Evolutionary conservation across 768 basidiomycete species (phyloP), one percentile per base, ranked within the genome.

Genomic region (Mycena vulgaris): DNA sequence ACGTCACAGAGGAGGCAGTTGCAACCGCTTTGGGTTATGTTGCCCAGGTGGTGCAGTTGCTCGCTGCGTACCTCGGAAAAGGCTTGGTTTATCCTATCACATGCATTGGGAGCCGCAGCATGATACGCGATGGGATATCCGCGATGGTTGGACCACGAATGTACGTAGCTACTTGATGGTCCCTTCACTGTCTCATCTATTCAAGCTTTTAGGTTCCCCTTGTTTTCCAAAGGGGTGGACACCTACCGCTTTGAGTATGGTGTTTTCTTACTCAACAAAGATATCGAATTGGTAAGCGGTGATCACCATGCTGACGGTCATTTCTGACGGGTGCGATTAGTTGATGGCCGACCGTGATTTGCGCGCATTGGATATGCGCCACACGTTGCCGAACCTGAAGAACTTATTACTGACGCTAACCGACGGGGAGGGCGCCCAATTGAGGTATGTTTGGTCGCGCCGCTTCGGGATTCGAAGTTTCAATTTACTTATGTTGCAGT

Each of bases 231-330:
- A 82, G 96, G 97, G 6, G 97, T 98, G 66, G 98, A 99, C 78
- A 93, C 93, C 48, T 99, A 98, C 81, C 88, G 98, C 28, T 99
- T 97, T 76, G 97, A 99, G 80, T 99, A 99, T 83, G 98, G 92
- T 5, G 97, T 99, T 5, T 99, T 96, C 80, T 82, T 99, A 47
- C 85, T 99, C 35, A 99, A 99, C 84, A 99, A 99, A 81, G 88
- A 99, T 80, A 96, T 99, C 73, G 97, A 99, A 83, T 86, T 96
- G 89, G 96, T 97, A 72, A 69, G 87, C 72, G 28, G 28, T 48
- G 47, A 31, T 51, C 59, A 51, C 57, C 47, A 35, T 31, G 55
- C 47, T 23, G 23, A 35, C 57, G 52, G 75, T 48, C 74, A 55
- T 52, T 31, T 65, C 52, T 69, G 35, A 37, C 33, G 55, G 33